phyloP scores from a whole-genome alignment of 2,329 filamentous ascomycete species.

The Rasamsonia emersonii region DNA sequence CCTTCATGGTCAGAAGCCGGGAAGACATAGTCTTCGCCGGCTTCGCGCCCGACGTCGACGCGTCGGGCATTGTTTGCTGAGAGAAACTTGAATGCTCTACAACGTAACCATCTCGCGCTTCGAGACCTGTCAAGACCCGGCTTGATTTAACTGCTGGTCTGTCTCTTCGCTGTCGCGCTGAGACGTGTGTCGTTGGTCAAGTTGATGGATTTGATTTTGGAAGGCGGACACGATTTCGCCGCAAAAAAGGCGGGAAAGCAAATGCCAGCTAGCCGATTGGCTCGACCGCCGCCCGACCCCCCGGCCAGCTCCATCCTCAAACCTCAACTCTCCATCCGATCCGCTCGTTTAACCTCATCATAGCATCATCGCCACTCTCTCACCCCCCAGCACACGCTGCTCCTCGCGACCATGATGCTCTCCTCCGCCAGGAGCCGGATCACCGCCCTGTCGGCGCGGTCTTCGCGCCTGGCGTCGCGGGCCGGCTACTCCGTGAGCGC shows the following conservation, averaged over 20 bases:
- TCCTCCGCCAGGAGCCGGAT: constrained; percentile 37
- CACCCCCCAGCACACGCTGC: constrained; percentile 6
- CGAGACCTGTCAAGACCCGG: no score
- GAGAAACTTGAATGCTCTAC: neutral
- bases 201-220: neutral
- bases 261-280: neutral
- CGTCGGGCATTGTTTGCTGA: constrained; percentile 20
- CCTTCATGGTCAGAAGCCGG: constrained; percentile 84
- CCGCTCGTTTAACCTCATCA: neutral
- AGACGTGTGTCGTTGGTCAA: no score
- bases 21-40: constrained; percentile 71
- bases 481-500: constrained; percentile 36
- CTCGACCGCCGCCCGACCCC: no score
- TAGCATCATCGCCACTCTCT: constrained; percentile 12
- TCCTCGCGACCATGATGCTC: constrained; percentile 31
- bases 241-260: no score
- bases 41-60: constrained; percentile 43
- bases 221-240: neutral
- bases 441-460: constrained; percentile 35
- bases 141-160: no score
- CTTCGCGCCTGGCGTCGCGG: constrained; percentile 16
- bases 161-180: no score
- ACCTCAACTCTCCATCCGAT: neutral
- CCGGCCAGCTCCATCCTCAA: neutral
- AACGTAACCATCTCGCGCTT: constrained; percentile 3